These are phyloP conservation scores for Penicillium manginii DNA, from an alignment of 495 filamentous ascomycete genomes.

Conservation along the genomic window DNA sequence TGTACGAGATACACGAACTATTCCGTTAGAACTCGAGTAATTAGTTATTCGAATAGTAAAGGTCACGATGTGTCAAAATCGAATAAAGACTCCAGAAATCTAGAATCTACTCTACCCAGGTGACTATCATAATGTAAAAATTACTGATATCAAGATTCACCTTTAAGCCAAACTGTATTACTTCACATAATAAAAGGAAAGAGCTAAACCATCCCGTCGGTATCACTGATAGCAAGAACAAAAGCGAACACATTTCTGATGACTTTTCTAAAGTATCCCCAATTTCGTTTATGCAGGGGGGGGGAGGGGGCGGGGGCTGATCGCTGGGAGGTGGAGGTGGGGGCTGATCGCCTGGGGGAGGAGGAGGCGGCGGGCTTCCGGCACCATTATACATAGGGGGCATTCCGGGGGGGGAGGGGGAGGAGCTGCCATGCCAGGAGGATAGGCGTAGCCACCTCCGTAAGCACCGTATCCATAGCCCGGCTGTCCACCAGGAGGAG, in stretches of 20 bases:
- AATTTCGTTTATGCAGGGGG: constrained; percentile 39
- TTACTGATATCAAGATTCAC: not conserved
- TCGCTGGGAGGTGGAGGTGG: constrained; percentile 71
- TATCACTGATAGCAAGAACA: constrained; percentile 14
- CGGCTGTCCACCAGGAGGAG: constrained; percentile 53
- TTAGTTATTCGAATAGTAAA: not conserved
- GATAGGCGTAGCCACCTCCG: constrained; percentile 50
- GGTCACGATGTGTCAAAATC: no score
- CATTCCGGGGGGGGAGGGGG: constrained; percentile 58
- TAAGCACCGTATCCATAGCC: constrained; percentile 60
- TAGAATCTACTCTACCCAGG: no score
- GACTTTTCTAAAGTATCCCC: not conserved
- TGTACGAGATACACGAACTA: no score
- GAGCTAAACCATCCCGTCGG: constrained; percentile 6
- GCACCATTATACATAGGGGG: constrained; percentile 46
- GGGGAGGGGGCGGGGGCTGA: constrained; percentile 73
- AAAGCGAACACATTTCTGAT: constrained; percentile 7
- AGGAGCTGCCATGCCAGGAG: constrained; percentile 61
- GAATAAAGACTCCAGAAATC: not conserved
- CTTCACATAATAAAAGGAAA: constrained; percentile 9
- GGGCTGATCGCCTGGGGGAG: constrained; percentile 65
- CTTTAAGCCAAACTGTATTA: constrained; percentile 7
- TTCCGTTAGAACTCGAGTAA: not conserved
- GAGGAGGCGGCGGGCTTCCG: constrained; percentile 67
- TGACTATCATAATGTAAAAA: not conserved